phyloP scores from a whole-genome alignment of 2,329 filamentous ascomycete genomes.

The Sphaerulina vaccinii region DNA sequence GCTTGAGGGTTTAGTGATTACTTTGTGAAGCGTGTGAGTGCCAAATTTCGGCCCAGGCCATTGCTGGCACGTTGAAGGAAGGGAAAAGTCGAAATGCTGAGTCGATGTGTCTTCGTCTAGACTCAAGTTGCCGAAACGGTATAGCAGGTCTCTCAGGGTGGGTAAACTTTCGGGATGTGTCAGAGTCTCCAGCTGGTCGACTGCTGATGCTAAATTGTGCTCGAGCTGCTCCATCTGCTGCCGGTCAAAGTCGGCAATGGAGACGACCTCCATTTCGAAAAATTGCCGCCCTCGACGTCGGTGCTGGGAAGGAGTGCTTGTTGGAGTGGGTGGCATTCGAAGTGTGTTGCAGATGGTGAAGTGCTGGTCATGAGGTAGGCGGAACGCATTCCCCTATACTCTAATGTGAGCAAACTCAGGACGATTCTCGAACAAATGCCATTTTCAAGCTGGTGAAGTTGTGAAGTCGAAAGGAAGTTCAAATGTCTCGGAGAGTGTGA shows the following conservation, averaged over 20 bases:
- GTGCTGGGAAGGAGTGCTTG: neutral
- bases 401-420: neutral
- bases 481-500: too few relatives aligned
- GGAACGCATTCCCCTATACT: neutral
- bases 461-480: neutral
- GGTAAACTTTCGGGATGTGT: slow-evolving; percentile 11
- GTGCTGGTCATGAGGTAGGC: neutral
- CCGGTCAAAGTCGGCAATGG: slow-evolving; percentile 21
- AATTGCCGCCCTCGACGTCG: neutral
- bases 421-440: neutral
- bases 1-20: slow-evolving; percentile 11
- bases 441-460: neutral
- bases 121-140: slow-evolving; percentile 18
- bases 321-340: neutral
- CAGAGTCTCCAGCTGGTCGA: slow-evolving; percentile 24
- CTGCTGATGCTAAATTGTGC: slow-evolving; percentile 18
- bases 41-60: slow-evolving; percentile 25
- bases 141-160: slow-evolving; percentile 14
- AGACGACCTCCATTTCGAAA: slow-evolving; percentile 18
- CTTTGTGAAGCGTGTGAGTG: slow-evolving; percentile 21
- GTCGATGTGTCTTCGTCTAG: slow-evolving; percentile 4
- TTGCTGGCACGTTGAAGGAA: slow-evolving; percentile 17
- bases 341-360: neutral
- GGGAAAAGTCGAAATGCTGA: slow-evolving; percentile 20
- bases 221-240: slow-evolving; percentile 15